Conservation (phyloP, 306 rosid genomes). For the Senna siamea region DNA sequence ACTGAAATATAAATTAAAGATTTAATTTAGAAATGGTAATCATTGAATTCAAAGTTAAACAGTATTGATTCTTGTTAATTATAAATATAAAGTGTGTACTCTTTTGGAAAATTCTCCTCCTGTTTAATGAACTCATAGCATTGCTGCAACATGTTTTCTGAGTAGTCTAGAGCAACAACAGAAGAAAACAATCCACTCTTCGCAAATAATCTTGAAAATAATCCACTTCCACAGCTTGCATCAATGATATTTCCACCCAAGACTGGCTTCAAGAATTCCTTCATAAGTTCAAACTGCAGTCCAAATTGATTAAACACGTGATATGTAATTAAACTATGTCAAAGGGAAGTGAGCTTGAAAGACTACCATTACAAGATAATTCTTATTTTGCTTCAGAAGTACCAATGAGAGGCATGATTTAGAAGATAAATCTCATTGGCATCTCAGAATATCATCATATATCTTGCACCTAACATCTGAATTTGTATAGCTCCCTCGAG, state of each 20-base stretch:
- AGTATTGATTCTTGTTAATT: conserved; percentile 24
- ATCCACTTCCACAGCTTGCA: conserved; percentile 94
- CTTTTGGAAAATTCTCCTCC: conserved; percentile 80
- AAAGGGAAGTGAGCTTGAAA: conserved; percentile 15
- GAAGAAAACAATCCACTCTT: conserved; percentile 83
- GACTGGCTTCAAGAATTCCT: conserved; percentile 72
- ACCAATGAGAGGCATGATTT: neutral
- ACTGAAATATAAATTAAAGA: conserved; percentile 18
- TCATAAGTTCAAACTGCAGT: conserved; percentile 81
- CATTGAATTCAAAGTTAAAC: conserved; percentile 18
- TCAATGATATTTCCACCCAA: conserved; percentile 85
- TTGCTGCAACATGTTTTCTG: conserved; percentile 89
- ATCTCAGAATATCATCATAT: conserved; percentile 25
- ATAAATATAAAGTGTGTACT: conserved; percentile 52
- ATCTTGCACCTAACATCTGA: conserved; percentile 28
- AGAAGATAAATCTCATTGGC: conserved; percentile 20
- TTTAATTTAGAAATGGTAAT: neutral
- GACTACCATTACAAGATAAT: conserved; percentile 23
- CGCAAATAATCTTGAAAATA: conserved; percentile 87
- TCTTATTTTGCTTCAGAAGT: conserved; percentile 23
- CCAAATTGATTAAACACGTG: conserved; percentile 34
- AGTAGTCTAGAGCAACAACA: conserved; percentile 89
- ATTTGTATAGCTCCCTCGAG: conserved; percentile 4
- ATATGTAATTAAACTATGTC: conserved; percentile 4
- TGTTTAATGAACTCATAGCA: conserved; percentile 81